phyloP scores from a whole-genome alignment of 257 asterid genomes.

The Rauvolfia tetraphylla region DNA sequence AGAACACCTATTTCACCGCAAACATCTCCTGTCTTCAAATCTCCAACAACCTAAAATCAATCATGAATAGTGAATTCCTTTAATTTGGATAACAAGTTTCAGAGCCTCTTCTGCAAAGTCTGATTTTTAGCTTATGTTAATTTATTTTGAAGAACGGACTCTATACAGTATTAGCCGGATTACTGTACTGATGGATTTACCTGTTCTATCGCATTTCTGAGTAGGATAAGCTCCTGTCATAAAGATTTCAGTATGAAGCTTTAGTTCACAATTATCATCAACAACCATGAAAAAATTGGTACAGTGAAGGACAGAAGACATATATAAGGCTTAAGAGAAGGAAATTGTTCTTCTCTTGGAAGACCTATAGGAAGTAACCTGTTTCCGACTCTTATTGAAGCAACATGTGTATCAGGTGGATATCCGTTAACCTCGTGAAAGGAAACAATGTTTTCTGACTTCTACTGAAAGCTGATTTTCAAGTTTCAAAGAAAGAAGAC shows the following conservation, averaged over 20 bases:
- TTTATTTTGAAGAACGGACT: not conserved
- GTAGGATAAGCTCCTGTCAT: slow-evolving; percentile 53
- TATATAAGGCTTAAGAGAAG: not conserved
- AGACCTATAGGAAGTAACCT: not conserved
- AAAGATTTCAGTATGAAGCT: slow-evolving; percentile 20
- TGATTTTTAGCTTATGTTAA: too few relatives aligned
- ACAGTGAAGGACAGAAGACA: not conserved
- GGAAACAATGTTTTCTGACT: not conserved
- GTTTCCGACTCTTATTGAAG: not conserved
- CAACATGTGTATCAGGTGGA: not conserved
- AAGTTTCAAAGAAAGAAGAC: not conserved
- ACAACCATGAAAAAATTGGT: slow-evolving; percentile 2
- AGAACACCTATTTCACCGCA: slow-evolving; percentile 80
- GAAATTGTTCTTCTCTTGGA: not conserved
- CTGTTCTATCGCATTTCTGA: slow-evolving; percentile 40
- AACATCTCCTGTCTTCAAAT: slow-evolving; percentile 54
- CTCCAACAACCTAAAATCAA: slow-evolving; percentile 42
- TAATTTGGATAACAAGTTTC: not conserved
- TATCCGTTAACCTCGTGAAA: not conserved
- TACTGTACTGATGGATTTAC: slow-evolving; percentile 20
- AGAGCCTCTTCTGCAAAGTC: not conserved
- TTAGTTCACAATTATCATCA: not conserved
- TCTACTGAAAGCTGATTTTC: not conserved
- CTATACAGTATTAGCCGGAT: too few relatives aligned
- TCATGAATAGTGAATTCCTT: slow-evolving; percentile 2